Conservation (phyloP, 1,284 basidiomycete genomes). For the Pascua guehoae region DNA sequence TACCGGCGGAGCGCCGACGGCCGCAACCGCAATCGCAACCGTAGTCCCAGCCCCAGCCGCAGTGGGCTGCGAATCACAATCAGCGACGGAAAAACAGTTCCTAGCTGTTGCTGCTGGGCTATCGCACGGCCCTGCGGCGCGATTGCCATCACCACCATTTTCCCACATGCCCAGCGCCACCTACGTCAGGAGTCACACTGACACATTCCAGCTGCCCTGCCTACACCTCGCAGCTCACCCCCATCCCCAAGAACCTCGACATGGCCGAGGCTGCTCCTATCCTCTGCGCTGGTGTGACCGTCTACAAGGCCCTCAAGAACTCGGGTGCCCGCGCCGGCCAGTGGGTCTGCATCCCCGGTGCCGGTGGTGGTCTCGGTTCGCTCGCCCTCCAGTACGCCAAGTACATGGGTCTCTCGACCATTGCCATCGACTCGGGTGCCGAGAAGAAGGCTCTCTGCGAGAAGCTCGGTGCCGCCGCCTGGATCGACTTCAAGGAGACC, state of each 20-base stretch:
- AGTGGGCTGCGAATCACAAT: background rate
- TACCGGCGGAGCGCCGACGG: background rate
- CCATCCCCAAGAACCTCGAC: conserved; percentile 65
- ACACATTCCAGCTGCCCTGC: conserved; percentile 34
- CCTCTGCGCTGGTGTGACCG: conserved; percentile 63
- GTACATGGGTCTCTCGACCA: conserved; percentile 69
- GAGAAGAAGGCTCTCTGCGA: conserved; percentile 69
- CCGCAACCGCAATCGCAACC: background rate
- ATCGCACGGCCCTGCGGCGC: background rate
- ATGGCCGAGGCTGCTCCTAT: conserved; percentile 73
- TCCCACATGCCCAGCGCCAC: background rate
- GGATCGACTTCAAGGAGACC: conserved; percentile 68
- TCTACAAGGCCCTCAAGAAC: conserved; percentile 77
- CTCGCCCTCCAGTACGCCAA: conserved; percentile 71
- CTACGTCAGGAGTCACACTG: background rate
- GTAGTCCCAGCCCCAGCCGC: background rate
- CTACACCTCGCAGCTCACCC: conserved; percentile 66
- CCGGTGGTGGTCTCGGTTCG: conserved; percentile 51
- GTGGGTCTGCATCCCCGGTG: conserved; percentile 66
- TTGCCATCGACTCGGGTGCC: conserved; percentile 71
- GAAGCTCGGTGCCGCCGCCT: conserved; percentile 69
- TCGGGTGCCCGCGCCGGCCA: conserved; percentile 67
- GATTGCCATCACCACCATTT: background rate
- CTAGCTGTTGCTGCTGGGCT: background rate
- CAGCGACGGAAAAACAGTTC: too few species aligned